Base-by-base conservation (phyloP, 2,329 filamentous ascomycete genomes). In the Magnaporthiopsis rhizophila region DNA sequence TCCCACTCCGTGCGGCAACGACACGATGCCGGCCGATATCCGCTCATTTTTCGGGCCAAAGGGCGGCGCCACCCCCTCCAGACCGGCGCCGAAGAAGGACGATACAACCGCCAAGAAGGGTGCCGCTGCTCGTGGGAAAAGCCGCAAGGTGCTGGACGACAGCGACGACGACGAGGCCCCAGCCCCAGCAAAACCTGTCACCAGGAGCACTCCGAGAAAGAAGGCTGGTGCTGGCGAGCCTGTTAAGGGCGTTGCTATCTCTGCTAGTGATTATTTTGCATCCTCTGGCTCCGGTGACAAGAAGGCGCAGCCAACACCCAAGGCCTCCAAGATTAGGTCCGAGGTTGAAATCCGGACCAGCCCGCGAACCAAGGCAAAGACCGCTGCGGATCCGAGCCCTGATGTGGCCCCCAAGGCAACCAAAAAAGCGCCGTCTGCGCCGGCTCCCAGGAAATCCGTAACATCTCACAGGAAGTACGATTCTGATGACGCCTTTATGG, bases 31-130 rank as follows among this genome's bases (percentile, higher is more conserved):
- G 67, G 94, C 63, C 58, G 63, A 98, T 77, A 98, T 97, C 72
- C 85, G 93, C 72, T 92, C 83, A 70, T 98, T 97, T 78, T 97
- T 98, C 79, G 87, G 89, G 64, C 86, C 89, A 66, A 92, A 92
- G 75, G 85, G 86, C 62, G 82, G 84, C 68, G 80, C 83, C 69
- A 78, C 82, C 59, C 78, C 83, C 21, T 76, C 81, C 61, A 81
- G 83, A 69, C 77, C 80, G 50, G 70, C 76, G 13, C 69, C 77
- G 3, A 81, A 80, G 72, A 80, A 82, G 71, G 73, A 73, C 57
- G 79, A 80, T 65, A 77, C 78, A 62, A 69, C 80, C 18, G 66
- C 75, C 61, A 80, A 81, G 66, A 78, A 75, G 76, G 78, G 66
- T 77, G 81, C 67, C 45, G 45, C 62, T 58, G 21, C 24, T 28